Evolutionary conservation across 2,329 filamentous ascomycete species (phyloP), one percentile per base, ranked within the genome.

Genomic region (Allantophomopsis cytisporea): DNA sequence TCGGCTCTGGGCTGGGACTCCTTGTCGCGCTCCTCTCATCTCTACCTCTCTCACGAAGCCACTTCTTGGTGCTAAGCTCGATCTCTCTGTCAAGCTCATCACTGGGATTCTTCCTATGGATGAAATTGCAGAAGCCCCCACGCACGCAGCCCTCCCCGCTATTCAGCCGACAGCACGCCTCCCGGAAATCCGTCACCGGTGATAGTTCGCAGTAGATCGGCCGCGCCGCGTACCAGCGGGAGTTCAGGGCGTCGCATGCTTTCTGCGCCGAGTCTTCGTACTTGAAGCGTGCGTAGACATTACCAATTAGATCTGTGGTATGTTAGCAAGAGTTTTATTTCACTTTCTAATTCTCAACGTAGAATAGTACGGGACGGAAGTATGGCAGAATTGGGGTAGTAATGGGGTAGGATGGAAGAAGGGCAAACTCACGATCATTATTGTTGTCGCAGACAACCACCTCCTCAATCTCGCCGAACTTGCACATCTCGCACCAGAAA

Each of bases 401-500:
- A n/a, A 3, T 13, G n/a, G 12, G 14, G n/a, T 34, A 17, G 40
- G 30, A 16, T 34, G 36, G 31, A 28, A 40, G 32, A 21, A n/a
- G 23, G 43, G 38, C 37, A 34, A 36, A 74, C 79, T 52, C 60
- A 84, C 80, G 89, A 59, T 98, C 91, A 65, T 98, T 98, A 65
- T 96, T 96, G 64, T 98, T 98, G 67, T 98, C 91, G 65, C 91
- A 98, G 2, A 98, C 89, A 11, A 98, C 91, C 11, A 98, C 76
- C 66, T 98, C 91, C 65, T 98, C 91, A 30, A 96, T 72, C 65
- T 96, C 86, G 50, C 91, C 91, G 61, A 93, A 98, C 65, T 94
- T 87, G 80, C 91, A 96, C 69, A 98, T 85, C 74, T 98, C 91
- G 67, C 89, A 96, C 89, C 91, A 98, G 50, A 98, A 87, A 61